Evolutionary conservation across 140 eudicot species (phyloP), one percentile per base, ranked within the genome.

Genomic region (Stevia rebaudiana): DNA sequence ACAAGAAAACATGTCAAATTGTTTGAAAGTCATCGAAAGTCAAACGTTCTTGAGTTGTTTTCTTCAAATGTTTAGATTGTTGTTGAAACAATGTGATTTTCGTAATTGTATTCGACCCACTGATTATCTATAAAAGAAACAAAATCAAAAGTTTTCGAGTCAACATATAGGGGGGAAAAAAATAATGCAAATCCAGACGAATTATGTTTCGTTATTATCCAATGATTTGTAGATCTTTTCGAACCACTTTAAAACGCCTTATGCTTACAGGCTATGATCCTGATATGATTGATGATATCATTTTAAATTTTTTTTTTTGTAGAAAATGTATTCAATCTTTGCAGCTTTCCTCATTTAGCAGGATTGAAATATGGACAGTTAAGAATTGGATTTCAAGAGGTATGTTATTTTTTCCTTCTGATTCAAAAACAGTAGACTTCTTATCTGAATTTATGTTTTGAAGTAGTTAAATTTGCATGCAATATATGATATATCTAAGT

Each of bases 251-350:
- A 23, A 35, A 42, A 33, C 35, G 33, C 49, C 9, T 67, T 24
- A 68, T 25, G 58, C 44, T 1, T 57, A 47, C 31, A 19, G 18
- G 22, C 23, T 58, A 33, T 70, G 56, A 51, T 52, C 37, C n/a
- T 24, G 3, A 30, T 46, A 58, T 40, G 7, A 42, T 55, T 67
- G 21, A 65, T 46, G 42, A 17, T 31, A 30, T 16, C 25, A 30
- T 30, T 65, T n/a, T n/a, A n/a, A n/a, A n/a, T n/a, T n/a, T n/a
- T n/a, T 28, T 28, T 73, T 51, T 64, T 65, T 35, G 90, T 97
- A 92, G 99, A 92, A 78, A 88, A 92, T 72, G 99, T 92, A 41
- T 92, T 92, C 86, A 88, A 85, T 76, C 85, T 92, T 68, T 69
- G 86, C 74, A 75, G 75, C 76, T 92, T 92, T 74, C 97, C 99